Conservation (phyloP, 2,329 filamentous ascomycete genomes). For the Talaromyces rugulosus region DNA sequence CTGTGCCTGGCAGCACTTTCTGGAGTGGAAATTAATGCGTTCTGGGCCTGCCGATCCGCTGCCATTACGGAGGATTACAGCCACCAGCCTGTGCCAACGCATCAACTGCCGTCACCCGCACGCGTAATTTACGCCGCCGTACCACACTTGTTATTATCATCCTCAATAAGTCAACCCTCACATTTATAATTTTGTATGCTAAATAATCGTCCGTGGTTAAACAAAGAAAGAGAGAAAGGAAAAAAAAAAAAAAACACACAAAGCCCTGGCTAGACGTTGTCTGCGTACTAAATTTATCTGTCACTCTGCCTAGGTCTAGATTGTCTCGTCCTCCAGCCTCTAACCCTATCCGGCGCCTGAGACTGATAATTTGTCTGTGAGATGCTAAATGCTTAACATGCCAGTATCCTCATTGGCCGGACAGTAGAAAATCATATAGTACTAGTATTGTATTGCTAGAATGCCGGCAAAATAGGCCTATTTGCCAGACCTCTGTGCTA, state of each 20-base stretch:
- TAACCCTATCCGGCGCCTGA: background rate
- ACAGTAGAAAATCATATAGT: background rate
- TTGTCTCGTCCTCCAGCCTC: background rate
- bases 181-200: too few species aligned
- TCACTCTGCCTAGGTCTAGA: background rate
- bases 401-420: background rate
- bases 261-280: background rate
- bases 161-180: too few species aligned
- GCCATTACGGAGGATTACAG: background rate
- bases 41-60: background rate
- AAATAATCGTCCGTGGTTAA: too few species aligned
- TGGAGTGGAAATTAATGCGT: background rate
- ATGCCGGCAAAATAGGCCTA: background rate
- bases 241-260: too few species aligned
- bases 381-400: too few species aligned
- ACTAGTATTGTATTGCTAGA: background rate
- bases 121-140: background rate
- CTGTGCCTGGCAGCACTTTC: background rate
- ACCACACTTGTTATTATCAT: too few species aligned
- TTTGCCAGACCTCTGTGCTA: background rate
- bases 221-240: too few species aligned
- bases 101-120: too few species aligned
- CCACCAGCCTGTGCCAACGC: too few species aligned
- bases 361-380: too few species aligned
- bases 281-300: background rate